These are phyloP conservation scores for Xylaria castorea DNA, from an alignment of 495 filamentous ascomycete genomes.

Conservation along the genomic window DNA sequence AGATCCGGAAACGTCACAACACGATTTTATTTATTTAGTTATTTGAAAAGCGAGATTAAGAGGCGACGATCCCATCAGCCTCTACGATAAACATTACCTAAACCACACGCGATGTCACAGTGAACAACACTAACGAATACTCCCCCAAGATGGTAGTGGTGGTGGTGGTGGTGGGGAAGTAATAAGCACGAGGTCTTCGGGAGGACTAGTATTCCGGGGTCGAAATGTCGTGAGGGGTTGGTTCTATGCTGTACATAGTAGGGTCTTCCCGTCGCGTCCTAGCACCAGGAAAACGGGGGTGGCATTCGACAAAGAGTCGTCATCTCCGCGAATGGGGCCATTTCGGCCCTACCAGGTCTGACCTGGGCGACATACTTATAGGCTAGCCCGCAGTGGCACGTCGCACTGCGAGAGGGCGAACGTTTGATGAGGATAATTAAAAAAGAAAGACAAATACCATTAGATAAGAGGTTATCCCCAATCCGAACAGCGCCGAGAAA, in stretches of 20 bases:
- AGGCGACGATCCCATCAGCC: constrained; percentile 17
- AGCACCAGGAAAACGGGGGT: background rate
- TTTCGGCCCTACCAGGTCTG: background rate
- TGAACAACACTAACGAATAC: background rate
- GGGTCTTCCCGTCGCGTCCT: background rate
- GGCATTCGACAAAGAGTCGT: background rate
- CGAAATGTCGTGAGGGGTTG: background rate
- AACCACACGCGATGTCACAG: constrained; percentile 3
- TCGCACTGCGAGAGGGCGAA: background rate
- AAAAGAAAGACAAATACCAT: background rate
- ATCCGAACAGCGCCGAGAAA: background rate
- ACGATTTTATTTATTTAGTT: too few relatives aligned
- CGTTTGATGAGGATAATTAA: background rate
- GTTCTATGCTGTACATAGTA: background rate
- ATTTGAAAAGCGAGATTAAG: constrained; percentile 20
- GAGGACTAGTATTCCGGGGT: background rate
- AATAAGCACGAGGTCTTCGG: constrained; percentile 9
- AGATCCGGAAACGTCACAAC: background rate
- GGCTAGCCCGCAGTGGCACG: constrained; percentile 16
- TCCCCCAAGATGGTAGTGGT: background rate
- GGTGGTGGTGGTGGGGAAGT: too few relatives aligned
- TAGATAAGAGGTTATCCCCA: constrained; percentile 6
- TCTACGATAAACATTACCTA: background rate
- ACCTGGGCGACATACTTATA: background rate
- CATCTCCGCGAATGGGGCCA: constrained; percentile 24